Percentiles rank a stretch among this genome's conserved stretches.
These are phyloP conservation scores for Hypoxylon fuscum DNA, from an alignment of 495 filamentous ascomycete genomes.

Conservation along the genomic window DNA sequence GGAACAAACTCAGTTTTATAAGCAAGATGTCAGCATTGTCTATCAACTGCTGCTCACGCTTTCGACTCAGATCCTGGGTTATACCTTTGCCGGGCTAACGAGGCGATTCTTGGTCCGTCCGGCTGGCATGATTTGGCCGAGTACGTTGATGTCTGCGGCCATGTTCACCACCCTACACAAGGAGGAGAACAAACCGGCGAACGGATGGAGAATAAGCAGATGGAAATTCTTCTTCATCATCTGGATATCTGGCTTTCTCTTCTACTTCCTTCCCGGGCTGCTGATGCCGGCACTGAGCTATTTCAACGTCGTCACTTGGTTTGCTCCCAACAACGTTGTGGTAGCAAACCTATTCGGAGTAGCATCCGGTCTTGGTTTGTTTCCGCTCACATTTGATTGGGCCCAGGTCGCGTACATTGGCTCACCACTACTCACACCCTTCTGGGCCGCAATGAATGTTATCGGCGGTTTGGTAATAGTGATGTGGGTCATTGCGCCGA, in stretches of 20 bases:
- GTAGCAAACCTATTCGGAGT: conserved; percentile 86
- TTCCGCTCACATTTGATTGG: conserved; percentile 93
- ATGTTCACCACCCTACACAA: conserved; percentile 89
- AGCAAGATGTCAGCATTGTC: conserved; percentile 74
- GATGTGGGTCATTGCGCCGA: conserved; percentile 88
- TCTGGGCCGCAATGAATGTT: conserved; percentile 92
- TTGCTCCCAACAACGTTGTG: conserved; percentile 79
- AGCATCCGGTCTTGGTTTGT: conserved; percentile 83
- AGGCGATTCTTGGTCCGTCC: conserved; percentile 83
- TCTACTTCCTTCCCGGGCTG: conserved; percentile 89
- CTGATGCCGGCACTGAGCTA: conserved; percentile 87
- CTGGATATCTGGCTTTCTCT: conserved; percentile 70
- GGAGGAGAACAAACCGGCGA: conserved; percentile 77
- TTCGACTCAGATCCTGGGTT: conserved; percentile 85
- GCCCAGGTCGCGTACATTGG: conserved; percentile 91
- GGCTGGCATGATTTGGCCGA: conserved; percentile 92
- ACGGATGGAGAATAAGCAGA: conserved; percentile 84
- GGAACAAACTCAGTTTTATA: conserved; percentile 87
- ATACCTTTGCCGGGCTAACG: conserved; percentile 82
- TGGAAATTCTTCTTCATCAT: conserved; percentile 84
- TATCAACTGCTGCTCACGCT: conserved; percentile 84
- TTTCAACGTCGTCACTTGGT: conserved; percentile 92
- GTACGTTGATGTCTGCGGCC: conserved; percentile 84
- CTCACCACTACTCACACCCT: conserved; percentile 85
- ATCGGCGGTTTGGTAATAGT: conserved; percentile 84